Base-by-base conservation (phyloP, 805 yeast genomes). In the Ogataea sp. region DNA sequence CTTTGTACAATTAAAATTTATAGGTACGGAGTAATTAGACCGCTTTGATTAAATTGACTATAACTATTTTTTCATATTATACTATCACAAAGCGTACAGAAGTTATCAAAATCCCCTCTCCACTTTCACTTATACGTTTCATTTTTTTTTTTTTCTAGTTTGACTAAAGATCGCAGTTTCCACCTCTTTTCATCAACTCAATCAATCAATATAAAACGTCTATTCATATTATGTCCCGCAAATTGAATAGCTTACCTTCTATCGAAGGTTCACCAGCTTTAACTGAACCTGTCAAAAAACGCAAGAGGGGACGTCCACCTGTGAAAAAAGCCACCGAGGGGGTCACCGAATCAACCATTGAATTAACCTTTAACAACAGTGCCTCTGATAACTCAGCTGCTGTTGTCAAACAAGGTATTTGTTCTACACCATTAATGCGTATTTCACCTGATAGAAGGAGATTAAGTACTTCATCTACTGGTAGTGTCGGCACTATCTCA, bases 401-500 rank as follows among this genome's bases (percentile, higher is more conserved):
- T 3, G 50, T 52, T 10, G 48, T 52, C 5, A 48, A 48, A 31
- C 54, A 55, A 39, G 61, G 58, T 15, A 47, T 56, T 32, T 45
- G 50, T 26, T 52, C 61, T 2, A 53, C 55, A 7, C 61, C 62
- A 7, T 51, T 56, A n/a, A 58, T 58, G 61, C 49, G 50, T 26
- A 47, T 58, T n/a, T 55, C 53, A 17, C 61, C 59, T 4, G 52
- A 44, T 17, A 44, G 47, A 36, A 45, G 53, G 37, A 43, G 46
- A 30, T 37, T 43, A 6, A 35, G 42, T 29, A 15, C 37, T 6
- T 38, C 49, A 4, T 6, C 26, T n/a, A 21, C 20, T 33, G 11
- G 35, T 20, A 34, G 46, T 15, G 20, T 36, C 10, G 46, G 43
- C 11, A 46, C 50, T 4, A 17, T 41, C 8, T 44, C 49, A 2